Evolutionary conservation across 768 basidiomycete species (phyloP).

Genomic region (Cystofilobasidium capitatum): DNA sequence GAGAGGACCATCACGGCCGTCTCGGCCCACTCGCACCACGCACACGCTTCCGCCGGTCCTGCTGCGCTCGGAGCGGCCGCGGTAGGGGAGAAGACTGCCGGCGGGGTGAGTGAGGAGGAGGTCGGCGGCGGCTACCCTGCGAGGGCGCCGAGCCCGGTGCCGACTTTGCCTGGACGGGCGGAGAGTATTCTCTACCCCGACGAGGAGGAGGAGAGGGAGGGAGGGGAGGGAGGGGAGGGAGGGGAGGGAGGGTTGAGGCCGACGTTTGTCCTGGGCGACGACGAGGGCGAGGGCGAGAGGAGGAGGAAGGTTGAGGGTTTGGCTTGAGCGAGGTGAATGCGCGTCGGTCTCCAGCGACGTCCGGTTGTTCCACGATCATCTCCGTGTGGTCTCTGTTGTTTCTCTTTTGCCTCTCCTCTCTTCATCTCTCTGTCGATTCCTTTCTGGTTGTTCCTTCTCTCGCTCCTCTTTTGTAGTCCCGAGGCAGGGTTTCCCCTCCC

Average conservation of each 20-base stretch:
- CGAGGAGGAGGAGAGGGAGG: constrained; percentile 31
- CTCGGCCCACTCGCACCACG: constrained; percentile 33
- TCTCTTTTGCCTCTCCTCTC: too few relatives aligned
- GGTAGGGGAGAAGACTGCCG: background rate
- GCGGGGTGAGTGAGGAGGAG: constrained; percentile 26
- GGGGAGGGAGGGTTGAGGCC: too few relatives aligned
- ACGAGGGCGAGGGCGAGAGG: background rate
- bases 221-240: constrained; percentile 29
- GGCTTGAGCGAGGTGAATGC: too few relatives aligned
- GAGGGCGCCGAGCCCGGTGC: constrained; percentile 29
- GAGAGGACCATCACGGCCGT: constrained; percentile 27
- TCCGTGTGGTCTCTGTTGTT: too few relatives aligned
- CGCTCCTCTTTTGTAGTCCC: too few relatives aligned
- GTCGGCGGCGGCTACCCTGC: constrained; percentile 25
- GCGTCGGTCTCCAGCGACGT: too few relatives aligned
- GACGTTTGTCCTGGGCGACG: constrained; percentile 27
- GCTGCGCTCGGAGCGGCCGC: background rate
- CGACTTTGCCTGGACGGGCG: constrained; percentile 40
- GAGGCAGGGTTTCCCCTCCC: too few relatives aligned
- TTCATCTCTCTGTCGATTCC: too few relatives aligned
- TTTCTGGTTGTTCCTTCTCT: too few relatives aligned
- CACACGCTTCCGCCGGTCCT: constrained; percentile 20
- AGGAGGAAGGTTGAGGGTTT: background rate
- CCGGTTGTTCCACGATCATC: too few relatives aligned
- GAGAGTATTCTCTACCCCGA: constrained; percentile 39